Evolutionary conservation across 1,284 basidiomycete genomes (phyloP), one percentile per base, ranked within the genome.

Genomic region (Trametes hirsuta): DNA sequence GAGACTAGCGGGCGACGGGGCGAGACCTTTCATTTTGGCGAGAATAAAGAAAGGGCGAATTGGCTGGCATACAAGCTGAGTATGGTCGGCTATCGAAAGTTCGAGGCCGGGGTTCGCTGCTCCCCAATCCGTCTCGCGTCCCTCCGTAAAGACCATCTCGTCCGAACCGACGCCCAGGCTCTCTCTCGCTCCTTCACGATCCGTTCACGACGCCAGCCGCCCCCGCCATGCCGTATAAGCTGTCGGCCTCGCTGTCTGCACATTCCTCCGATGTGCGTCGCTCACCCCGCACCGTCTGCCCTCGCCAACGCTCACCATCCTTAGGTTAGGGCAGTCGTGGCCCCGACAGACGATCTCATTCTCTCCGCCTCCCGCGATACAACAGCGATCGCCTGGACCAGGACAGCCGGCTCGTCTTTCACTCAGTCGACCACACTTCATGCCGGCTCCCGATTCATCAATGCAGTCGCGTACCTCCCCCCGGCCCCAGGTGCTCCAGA

Each of bases 311-410:
- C 72, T 68, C 63, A 71, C 63, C 60, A 65, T 62, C 60, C 61
- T 63, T 68, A 93, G 90, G 93, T 94, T 67, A 88, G 90, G 69
- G 89, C 84, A 34, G 79, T 94, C 60, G 81, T 77, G 55, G 84
- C 90, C 47, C 90, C 91, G 37, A 83, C 84, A 37, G 77, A 88
- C 74, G 79, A 86, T 67, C 80, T 92, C 63, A 79, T 97, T 62
- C 82, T 97, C 64, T 97, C 94, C 18, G 91, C 90, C 55, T 96
- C 95, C 36, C 87, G 95, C 70, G 95, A 98, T 80, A 83, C 91
- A 11, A 93, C 93, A 18, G 91, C 94, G 56, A 91, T 96, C 70
- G 80, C 87, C 40, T 98, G 95, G 95, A 79, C 83, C 59, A 84
- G 86, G 65, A 71, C 79, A n/a, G 71, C 81, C 25, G 66, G 78